Percentiles rank a stretch among this genome's conserved stretches.
phyloP scores from a whole-genome alignment of 768 basidiomycete species.

The Podaxis mareebaensis region DNA sequence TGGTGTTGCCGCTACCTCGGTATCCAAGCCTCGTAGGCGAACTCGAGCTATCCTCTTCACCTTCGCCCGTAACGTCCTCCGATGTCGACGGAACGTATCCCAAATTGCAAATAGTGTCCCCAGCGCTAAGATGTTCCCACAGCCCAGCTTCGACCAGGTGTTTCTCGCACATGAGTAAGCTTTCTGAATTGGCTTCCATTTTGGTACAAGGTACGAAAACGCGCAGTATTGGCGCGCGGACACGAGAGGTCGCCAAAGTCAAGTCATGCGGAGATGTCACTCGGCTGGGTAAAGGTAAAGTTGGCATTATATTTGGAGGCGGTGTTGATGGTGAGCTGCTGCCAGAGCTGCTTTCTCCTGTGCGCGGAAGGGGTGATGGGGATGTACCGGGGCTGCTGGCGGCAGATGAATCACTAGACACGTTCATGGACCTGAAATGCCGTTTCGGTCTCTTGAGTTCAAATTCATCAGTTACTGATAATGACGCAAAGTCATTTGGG shows the following conservation, averaged over 20 bases:
- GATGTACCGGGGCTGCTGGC: constrained; percentile 21
- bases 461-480: neutral
- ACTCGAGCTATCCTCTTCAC: constrained; percentile 11
- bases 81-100: constrained; percentile 64
- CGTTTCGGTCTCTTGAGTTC: constrained; percentile 31
- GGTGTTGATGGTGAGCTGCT: constrained; percentile 20
- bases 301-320: constrained; percentile 12
- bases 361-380: constrained; percentile 8
- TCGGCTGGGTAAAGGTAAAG: constrained; percentile 20
- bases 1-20: constrained; percentile 3
- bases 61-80: constrained; percentile 22
- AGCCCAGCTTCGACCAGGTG: constrained; percentile 68
- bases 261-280: constrained; percentile 61
- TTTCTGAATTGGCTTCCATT: constrained; percentile 43
- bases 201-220: constrained; percentile 72
- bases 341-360: constrained; percentile 19
- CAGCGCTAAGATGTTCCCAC: constrained; percentile 74
- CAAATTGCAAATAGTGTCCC: constrained; percentile 80
- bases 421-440: constrained; percentile 43
- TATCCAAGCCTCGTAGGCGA: constrained; percentile 2
- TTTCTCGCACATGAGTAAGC: constrained; percentile 60
- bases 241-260: constrained; percentile 54
- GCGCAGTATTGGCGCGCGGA: constrained; percentile 71
- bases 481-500: constrained; percentile 4
- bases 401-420: constrained; percentile 50